These are phyloP conservation scores for Cladosporium oxysporum DNA, from an alignment of 2,329 filamentous ascomycete genomes.

Conservation along the genomic window DNA sequence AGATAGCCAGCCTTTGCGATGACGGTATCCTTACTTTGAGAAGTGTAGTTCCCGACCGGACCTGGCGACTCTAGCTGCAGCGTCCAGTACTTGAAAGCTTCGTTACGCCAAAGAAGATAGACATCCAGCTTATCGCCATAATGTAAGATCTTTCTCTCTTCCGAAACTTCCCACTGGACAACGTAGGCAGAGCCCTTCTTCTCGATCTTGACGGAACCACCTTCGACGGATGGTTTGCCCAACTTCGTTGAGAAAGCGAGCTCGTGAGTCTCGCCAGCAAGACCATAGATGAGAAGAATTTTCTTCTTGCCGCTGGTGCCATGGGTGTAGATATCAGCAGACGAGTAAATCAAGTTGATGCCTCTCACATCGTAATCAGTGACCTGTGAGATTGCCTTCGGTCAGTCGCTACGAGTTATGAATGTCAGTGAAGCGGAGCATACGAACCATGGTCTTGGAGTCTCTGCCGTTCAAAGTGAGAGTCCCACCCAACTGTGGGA, in stretches of 20 bases:
- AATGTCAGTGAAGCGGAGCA: background rate
- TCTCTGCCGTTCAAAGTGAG: constrained; percentile 64
- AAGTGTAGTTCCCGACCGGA: constrained; percentile 35
- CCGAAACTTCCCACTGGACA: constrained; percentile 58
- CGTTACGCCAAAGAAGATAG: constrained; percentile 60
- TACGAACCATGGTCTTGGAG: constrained; percentile 62
- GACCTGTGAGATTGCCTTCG: constrained; percentile 40
- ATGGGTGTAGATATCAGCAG: constrained; percentile 70
- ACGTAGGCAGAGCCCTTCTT: constrained; percentile 48
- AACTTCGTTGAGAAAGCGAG: constrained; percentile 50
- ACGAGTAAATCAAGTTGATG: constrained; percentile 65
- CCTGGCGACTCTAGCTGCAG: constrained; percentile 47
- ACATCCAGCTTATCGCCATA: constrained; percentile 54
- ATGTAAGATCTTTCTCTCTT: constrained; percentile 54
- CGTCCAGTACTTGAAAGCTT: constrained; percentile 70
- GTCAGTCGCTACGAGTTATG: background rate
- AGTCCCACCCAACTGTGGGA: constrained; percentile 61
- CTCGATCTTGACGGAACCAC: constrained; percentile 43
- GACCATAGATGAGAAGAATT: constrained; percentile 65
- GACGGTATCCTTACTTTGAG: constrained; percentile 38
- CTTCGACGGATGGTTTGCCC: constrained; percentile 39
- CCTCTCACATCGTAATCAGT: constrained; percentile 66
- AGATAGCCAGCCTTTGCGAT: constrained; percentile 68
- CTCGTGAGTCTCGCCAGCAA: constrained; percentile 63
- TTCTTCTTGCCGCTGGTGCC: constrained; percentile 62